Percentiles rank a stretch among this genome's conserved stretches.
phyloP scores from a whole-genome alignment of 1,284 basidiomycete genomes.

The Ceratobasidium theobromae region DNA sequence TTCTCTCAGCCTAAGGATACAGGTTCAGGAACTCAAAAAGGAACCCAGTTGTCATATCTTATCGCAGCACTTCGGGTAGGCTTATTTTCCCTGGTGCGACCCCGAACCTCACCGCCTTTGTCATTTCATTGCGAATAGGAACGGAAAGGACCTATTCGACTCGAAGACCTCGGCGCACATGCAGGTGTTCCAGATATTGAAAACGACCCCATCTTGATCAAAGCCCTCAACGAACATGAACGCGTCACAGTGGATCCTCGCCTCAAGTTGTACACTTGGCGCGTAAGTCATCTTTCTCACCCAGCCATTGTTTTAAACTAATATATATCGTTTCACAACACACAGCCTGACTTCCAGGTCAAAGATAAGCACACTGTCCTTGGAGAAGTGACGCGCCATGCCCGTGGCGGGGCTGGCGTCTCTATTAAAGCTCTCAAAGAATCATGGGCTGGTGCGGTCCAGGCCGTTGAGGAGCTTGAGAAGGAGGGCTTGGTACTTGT shows the following conservation, averaged over 20 bases:
- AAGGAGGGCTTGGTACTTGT: conserved; percentile 85
- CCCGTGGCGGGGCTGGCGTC: conserved; percentile 76
- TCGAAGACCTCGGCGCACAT: conserved; percentile 81
- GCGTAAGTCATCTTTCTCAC: conserved; percentile 48
- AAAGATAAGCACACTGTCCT: conserved; percentile 79
- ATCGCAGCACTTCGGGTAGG: conserved; percentile 76
- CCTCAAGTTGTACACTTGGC: conserved; percentile 80
- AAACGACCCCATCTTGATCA: conserved; percentile 66
- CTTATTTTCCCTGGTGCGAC: background rate
- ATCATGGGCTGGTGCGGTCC: conserved; percentile 83
- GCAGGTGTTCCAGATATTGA: conserved; percentile 71
- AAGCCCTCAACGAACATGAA: conserved; percentile 80
- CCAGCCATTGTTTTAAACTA: background rate
- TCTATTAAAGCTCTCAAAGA: conserved; percentile 84
- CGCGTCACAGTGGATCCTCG: conserved; percentile 76
- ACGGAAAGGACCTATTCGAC: conserved; percentile 74
- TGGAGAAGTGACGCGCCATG: conserved; percentile 77
- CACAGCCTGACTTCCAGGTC: conserved; percentile 82
- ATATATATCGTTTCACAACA: conserved; percentile 4
- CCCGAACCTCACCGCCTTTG: background rate
- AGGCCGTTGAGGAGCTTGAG: conserved; percentile 81
- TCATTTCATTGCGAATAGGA: conserved; percentile 40
- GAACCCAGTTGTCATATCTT: conserved; percentile 84
- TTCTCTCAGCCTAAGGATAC: conserved; percentile 86
- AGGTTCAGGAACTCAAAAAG: conserved; percentile 76